Conservation (phyloP, 1,139 yeast genomes). For the Zygoascus meyerae region DNA sequence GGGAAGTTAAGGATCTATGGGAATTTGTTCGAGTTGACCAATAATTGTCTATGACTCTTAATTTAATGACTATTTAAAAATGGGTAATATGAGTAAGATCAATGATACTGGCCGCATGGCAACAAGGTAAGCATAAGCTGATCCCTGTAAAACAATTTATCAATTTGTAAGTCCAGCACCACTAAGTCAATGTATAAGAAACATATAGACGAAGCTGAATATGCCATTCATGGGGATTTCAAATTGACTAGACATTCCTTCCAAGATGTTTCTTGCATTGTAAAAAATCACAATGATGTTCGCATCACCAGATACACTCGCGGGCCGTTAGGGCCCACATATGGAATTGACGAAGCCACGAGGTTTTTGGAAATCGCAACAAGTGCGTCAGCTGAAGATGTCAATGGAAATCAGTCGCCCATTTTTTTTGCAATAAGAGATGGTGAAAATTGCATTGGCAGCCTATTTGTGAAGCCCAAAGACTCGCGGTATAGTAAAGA, state of each 20-base stretch:
- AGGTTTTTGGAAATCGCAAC: constrained; percentile 6
- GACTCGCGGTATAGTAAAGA: background rate
- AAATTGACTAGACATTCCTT: constrained; percentile 11
- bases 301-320: constrained; percentile 16
- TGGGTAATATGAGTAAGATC: background rate
- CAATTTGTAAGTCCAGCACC: background rate
- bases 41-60: background rate
- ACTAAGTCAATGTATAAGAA: background rate
- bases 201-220: background rate
- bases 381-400: background rate
- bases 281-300: constrained; percentile 15
- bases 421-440: constrained; percentile 19
- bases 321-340: constrained; percentile 17
- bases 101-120: background rate
- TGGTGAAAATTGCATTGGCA: constrained; percentile 15
- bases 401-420: background rate
- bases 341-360: constrained; percentile 16
- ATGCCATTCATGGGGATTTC: constrained; percentile 10
- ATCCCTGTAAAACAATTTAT: background rate
- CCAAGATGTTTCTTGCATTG: constrained; percentile 13
- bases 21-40: constrained; percentile 1
- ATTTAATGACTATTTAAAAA: no score
- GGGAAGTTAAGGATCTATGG: constrained; percentile 7
- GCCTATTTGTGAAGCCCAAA: constrained; percentile 8
- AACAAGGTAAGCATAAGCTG: background rate